A percentile compares a stretch with the other conserved stretches of the same genome.
phyloP scores from a whole-genome alignment of 2,329 filamentous ascomycete species.

The Alternaria triticimaculans region DNA sequence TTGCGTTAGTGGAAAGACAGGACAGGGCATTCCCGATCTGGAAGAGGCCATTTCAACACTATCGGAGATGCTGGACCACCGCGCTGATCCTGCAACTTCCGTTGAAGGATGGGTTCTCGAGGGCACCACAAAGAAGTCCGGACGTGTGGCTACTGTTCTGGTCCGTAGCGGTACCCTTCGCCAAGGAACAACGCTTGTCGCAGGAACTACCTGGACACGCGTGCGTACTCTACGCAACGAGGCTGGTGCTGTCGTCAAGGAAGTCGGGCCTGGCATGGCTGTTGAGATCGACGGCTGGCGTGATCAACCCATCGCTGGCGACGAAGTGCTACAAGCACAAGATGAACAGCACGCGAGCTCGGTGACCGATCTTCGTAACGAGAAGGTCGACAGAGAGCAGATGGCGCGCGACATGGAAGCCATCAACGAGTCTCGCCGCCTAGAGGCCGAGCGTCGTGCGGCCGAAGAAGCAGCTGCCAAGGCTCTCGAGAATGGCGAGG shows the following conservation, averaged over 20 bases:
- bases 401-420: conserved; percentile 74
- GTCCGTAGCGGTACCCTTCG: conserved; percentile 86
- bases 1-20: conserved; percentile 90
- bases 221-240: conserved; percentile 88
- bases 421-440: conserved; percentile 71
- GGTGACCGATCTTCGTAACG: conserved; percentile 77
- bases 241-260: conserved; percentile 72
- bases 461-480: conserved; percentile 57
- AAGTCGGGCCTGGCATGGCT: conserved; percentile 85
- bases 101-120: conserved; percentile 96
- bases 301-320: conserved; percentile 83
- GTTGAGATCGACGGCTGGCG: conserved; percentile 96
- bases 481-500: conserved; percentile 30
- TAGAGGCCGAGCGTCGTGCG: conserved; percentile 67
- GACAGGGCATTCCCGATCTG: conserved; percentile 85
- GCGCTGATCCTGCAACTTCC: conserved; percentile 76
- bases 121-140: conserved; percentile 82
- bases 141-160: conserved; percentile 86
- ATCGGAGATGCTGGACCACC: conserved; percentile 88
- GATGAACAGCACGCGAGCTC: conserved; percentile 79
- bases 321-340: conserved; percentile 82
- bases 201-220: conserved; percentile 85
- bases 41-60: conserved; percentile 89
- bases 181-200: conserved; percentile 81
- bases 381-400: conserved; percentile 72